Conservation (phyloP, 306 rosid genomes). For the Medicago arabica region DNA sequence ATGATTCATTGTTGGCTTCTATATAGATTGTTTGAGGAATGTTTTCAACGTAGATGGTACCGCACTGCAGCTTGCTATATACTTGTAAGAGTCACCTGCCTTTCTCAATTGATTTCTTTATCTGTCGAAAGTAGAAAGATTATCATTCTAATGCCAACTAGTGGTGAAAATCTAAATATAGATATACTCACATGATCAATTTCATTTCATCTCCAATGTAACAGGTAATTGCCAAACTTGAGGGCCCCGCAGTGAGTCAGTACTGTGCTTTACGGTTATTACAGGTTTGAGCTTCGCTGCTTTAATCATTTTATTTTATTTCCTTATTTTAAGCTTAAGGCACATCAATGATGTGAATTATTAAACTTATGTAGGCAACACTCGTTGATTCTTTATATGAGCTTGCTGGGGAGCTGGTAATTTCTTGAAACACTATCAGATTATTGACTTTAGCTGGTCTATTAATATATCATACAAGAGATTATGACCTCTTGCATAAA, state of each 20-base stretch:
- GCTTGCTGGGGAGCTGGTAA: conserved; percentile 99
- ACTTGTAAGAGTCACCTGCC: conserved; percentile 68
- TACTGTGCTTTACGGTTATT: conserved; percentile 89
- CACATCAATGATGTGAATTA: conserved; percentile 39
- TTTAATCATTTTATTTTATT: conserved; percentile 8
- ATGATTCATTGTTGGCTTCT: conserved; percentile 30
- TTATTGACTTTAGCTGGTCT: conserved; percentile 36
- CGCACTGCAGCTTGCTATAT: conserved; percentile 98
- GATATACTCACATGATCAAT: conserved; percentile 15
- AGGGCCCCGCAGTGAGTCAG: conserved; percentile 97
- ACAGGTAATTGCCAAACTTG: conserved; percentile 98
- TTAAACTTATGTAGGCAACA: conserved; percentile 74
- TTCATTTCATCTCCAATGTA: conserved; percentile 43
- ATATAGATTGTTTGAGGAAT: conserved; percentile 93
- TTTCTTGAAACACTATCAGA: conserved; percentile 19
- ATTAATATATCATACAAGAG: conserved; percentile 34
- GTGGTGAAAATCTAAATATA: background rate
- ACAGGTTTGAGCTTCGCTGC: conserved; percentile 58
- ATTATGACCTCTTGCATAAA: conserved; percentile 27
- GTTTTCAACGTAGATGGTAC: conserved; percentile 98
- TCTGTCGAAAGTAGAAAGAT: conserved; percentile 11
- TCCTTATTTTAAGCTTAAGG: conserved; percentile 9
- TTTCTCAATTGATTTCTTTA: conserved; percentile 26
- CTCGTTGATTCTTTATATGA: conserved; percentile 95
- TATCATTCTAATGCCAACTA: conserved; percentile 30